Percentiles rank a stretch among this genome's conserved stretches.
These are phyloP conservation scores for Plenodomus biglobosus DNA, from an alignment of 2,329 filamentous ascomycete species.

Conservation along the genomic window DNA sequence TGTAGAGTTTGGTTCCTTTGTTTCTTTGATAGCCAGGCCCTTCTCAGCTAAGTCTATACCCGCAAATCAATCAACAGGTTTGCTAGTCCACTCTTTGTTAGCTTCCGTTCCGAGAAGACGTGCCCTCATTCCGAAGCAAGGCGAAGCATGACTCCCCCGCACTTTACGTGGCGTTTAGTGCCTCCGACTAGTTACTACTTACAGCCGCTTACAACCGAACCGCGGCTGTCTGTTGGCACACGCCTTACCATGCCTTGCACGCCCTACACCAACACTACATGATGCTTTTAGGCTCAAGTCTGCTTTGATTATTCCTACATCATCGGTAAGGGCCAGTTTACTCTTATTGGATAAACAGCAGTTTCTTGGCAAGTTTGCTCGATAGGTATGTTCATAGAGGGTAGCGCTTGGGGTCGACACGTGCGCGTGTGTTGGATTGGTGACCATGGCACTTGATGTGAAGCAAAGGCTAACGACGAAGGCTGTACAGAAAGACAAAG, in stretches of 20 bases:
- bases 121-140: slow-evolving; percentile 1
- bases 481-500: background rate
- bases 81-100: background rate
- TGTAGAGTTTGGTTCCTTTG: background rate
- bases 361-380: background rate
- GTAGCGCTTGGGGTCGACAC: background rate
- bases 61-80: background rate
- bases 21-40: background rate
- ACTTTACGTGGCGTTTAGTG: too few relatives aligned
- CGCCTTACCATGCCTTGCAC: slow-evolving; percentile 10
- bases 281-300: slow-evolving; percentile 3
- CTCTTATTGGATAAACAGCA: background rate
- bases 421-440: background rate
- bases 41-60: background rate
- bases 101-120: slow-evolving; percentile 1
- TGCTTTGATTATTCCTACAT: slow-evolving; percentile 2
- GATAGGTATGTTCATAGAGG: background rate
- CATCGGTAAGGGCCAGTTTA: background rate
- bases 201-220: slow-evolving; percentile 21
- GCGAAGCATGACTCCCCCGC: too few relatives aligned
- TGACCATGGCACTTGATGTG: background rate
- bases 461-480: background rate
- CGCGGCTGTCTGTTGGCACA: slow-evolving; percentile 8
- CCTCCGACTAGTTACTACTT: too few relatives aligned
- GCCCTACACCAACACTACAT: slow-evolving; percentile 5